Evolutionary conservation across 495 filamentous ascomycete species (phyloP).

Genomic region (Darksidea phi): DNA sequence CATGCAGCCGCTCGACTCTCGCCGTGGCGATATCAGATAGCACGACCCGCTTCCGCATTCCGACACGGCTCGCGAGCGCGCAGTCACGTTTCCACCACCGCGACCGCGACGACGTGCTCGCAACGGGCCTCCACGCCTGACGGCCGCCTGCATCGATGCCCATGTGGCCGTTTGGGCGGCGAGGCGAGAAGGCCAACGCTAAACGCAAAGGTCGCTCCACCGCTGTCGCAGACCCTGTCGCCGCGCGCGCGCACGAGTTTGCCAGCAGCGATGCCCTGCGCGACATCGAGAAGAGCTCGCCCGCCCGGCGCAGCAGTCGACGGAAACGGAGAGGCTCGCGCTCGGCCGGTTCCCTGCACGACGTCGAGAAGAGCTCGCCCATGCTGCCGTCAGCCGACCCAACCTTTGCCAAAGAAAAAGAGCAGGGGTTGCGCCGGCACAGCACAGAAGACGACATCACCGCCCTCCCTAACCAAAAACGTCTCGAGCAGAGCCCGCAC

Average conservation of each 20-base stretch:
- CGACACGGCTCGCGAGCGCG: constrained; percentile 6
- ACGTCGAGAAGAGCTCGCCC: constrained; percentile 24
- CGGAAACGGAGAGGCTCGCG: constrained; percentile 31
- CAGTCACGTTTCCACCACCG: neutral
- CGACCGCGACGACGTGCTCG: neutral
- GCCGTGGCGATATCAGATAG: constrained; percentile 14
- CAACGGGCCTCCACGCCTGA: neutral
- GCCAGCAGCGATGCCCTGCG: constrained; percentile 28
- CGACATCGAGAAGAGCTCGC: constrained; percentile 4
- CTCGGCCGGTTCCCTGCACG: constrained; percentile 28
- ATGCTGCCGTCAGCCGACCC: constrained; percentile 11
- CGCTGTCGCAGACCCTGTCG: constrained; percentile 29
- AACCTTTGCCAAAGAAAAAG: constrained; percentile 15
- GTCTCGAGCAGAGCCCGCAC: constrained; percentile 43
- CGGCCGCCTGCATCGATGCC: constrained; percentile 28
- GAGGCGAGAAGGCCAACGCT: constrained; percentile 25
- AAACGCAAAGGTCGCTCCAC: constrained; percentile 29
- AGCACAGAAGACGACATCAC: constrained; percentile 44
- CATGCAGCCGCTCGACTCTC: constrained; percentile 2
- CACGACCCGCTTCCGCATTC: constrained; percentile 2
- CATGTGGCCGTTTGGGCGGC: constrained; percentile 37
- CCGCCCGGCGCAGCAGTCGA: constrained; percentile 24
- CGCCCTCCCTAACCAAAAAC: constrained; percentile 39
- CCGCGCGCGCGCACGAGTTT: constrained; percentile 9
- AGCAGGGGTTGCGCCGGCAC: neutral